Evolutionary conservation across 2,329 filamentous ascomycete species (phyloP).

Genomic region (Diaporthe aspalathi): DNA sequence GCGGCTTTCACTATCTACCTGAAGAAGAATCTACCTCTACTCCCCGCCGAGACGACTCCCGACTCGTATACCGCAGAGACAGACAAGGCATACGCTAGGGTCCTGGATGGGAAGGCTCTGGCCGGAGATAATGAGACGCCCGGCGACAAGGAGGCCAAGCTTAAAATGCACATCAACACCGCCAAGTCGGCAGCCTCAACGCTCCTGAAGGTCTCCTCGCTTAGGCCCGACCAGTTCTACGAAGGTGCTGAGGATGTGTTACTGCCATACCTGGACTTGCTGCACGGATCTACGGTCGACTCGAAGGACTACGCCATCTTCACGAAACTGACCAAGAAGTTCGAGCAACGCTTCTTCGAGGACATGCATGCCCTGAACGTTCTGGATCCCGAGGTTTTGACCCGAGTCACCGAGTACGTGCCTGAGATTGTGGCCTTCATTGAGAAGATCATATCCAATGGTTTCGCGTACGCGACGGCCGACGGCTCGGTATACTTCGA

Average conservation of each 20-base stretch:
- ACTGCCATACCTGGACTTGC: constrained; percentile 82
- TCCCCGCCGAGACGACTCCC: constrained; percentile 51
- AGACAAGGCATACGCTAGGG: constrained; percentile 62
- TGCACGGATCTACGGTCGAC: constrained; percentile 72
- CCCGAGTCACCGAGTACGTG: constrained; percentile 92
- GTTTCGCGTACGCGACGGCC: constrained; percentile 79
- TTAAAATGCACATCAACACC: constrained; percentile 87
- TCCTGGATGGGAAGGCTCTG: constrained; percentile 66
- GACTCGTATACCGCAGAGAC: constrained; percentile 62
- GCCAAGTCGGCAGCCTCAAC: constrained; percentile 64
- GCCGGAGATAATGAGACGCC: constrained; percentile 66
- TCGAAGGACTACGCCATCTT: constrained; percentile 79
- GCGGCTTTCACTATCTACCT: constrained; percentile 68
- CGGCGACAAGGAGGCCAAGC: constrained; percentile 84
- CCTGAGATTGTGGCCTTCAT: constrained; percentile 89
- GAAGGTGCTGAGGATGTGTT: constrained; percentile 74
- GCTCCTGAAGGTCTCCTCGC: constrained; percentile 51
- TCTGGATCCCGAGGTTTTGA: constrained; percentile 82
- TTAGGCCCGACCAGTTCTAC: constrained; percentile 54
- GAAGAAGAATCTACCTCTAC: constrained; percentile 64
- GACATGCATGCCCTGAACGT: constrained; percentile 92
- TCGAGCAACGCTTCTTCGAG: constrained; percentile 87
- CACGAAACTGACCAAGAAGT: constrained; percentile 85
- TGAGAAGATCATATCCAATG: constrained; percentile 83
- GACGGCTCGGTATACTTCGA: constrained; percentile 96